phyloP scores from a whole-genome alignment of 495 filamentous ascomycete species.

The Penicillium herquei region DNA sequence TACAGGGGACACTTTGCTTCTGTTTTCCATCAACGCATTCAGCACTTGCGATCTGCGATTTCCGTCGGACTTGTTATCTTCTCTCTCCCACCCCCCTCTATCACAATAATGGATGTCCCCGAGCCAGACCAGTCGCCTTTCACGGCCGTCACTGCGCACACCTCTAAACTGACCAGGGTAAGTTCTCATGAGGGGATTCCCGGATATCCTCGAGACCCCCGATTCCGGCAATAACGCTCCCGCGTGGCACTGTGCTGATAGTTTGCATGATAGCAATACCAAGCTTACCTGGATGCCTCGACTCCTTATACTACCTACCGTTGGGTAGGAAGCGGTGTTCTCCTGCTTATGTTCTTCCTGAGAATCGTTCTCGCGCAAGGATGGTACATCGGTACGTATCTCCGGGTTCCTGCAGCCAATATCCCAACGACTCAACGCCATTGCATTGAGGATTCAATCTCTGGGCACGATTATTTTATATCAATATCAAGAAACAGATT shows the following conservation, averaged over 20 bases:
- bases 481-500: not conserved
- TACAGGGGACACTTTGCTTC: constrained; percentile 44
- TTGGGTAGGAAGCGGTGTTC: constrained; percentile 76
- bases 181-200: constrained; percentile 32
- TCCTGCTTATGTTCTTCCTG: constrained; percentile 78
- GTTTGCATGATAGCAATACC: constrained; percentile 69
- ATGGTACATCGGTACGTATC: constrained; percentile 90
- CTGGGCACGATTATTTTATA: not conserved
- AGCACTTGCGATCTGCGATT: constrained; percentile 23
- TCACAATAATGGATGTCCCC: constrained; percentile 60
- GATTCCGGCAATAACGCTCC: not conserved
- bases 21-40: constrained; percentile 31
- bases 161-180: constrained; percentile 67
- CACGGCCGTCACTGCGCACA: constrained; percentile 80
- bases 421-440: not conserved
- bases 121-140: constrained; percentile 83
- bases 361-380: constrained; percentile 89
- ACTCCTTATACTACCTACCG: constrained; percentile 85
- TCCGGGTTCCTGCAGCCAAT: not conserved
- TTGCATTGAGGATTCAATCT: not conserved
- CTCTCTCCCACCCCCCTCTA: constrained; percentile 9
- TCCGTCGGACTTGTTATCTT: constrained; percentile 8
- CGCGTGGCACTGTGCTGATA: constrained; percentile 1
- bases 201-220: constrained; percentile 5
- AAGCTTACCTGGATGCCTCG: constrained; percentile 88